Evolutionary conservation across 805 yeast species (phyloP), one percentile per base, ranked within the genome.

Genomic region (Cyberlindnera galapagoensis): DNA sequence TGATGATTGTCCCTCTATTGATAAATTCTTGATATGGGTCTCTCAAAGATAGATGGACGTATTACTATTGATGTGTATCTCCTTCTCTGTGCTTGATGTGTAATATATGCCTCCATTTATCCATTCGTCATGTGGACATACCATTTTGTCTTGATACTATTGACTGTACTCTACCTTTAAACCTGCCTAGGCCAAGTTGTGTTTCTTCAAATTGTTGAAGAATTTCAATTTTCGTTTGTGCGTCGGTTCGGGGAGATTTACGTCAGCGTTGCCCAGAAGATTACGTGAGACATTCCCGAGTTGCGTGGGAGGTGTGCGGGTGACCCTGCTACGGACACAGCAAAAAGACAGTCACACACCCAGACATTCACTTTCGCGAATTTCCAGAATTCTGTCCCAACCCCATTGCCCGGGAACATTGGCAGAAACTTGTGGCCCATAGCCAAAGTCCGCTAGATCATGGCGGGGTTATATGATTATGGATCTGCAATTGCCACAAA

Each of bases 221-320:
- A 40, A 40, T 30, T 40, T 40, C 42, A 35, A 33, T 37, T 40
- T 40, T 40, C 28, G 31, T 36, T 37, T 40, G 40, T 30, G 42
- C 34, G 44, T 40, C 41, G 23, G 24, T 17, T 24, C 23, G 32
- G 14, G 20, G 24, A n/a, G 14, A n/a, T 8, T 37, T 37, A 31
- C 26, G 20, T 35, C 24, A 35, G 24, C 33, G 4, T 3, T 2
- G 6, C 7, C 7, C 8, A 1, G 13, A 5, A 9, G 21, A 18
- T 35, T 29, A 35, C 28, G 26, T 35, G 28, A 35, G 19, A 10
- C 23, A 6, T 21, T 13, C 7, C 15, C n/a, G 11, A 4, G 10
- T 16, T 17, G 24, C 13, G 20, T n/a, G 29, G 18, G 23, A 19
- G 34, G 34, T 31, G 34, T 25, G 10, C 14, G 28, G 22, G 22